Conservation (phyloP, 495 filamentous ascomycete genomes). For the Lentithecium fluviatile region DNA sequence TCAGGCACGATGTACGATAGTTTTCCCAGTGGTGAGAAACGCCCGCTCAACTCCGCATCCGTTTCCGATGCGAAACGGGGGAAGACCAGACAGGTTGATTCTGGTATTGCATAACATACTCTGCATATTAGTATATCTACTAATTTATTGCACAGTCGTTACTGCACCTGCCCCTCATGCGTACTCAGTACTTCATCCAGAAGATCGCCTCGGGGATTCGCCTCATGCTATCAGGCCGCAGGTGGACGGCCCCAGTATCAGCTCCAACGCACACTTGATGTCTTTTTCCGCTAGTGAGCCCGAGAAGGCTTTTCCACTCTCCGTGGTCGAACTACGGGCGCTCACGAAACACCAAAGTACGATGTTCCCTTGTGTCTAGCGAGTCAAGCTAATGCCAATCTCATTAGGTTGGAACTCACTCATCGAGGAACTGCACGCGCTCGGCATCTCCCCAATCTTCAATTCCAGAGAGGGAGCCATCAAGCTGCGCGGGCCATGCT, state of each 20-base stretch:
- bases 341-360: conserved; percentile 11
- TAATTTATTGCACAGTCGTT: background rate
- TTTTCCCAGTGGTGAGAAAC: background rate
- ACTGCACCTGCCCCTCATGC: background rate
- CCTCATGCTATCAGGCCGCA: background rate
- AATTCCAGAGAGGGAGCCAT: background rate
- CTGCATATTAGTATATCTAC: background rate
- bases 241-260: background rate
- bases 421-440: background rate
- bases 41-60: background rate
- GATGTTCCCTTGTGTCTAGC: background rate
- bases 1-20: background rate
- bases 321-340: background rate
- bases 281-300: background rate
- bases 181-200: no score
- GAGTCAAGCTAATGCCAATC: no score
- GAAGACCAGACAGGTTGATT: background rate
- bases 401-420: background rate
- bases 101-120: background rate
- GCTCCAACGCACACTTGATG: background rate
- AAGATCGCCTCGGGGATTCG: no score
- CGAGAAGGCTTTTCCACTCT: background rate
- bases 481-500: conserved; percentile 2
- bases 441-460: conserved; percentile 1
- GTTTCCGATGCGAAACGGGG: conserved; percentile 2